Evolutionary conservation across 495 filamentous ascomycete species (phyloP).

Genomic region (Parachaetomium inaequale): DNA sequence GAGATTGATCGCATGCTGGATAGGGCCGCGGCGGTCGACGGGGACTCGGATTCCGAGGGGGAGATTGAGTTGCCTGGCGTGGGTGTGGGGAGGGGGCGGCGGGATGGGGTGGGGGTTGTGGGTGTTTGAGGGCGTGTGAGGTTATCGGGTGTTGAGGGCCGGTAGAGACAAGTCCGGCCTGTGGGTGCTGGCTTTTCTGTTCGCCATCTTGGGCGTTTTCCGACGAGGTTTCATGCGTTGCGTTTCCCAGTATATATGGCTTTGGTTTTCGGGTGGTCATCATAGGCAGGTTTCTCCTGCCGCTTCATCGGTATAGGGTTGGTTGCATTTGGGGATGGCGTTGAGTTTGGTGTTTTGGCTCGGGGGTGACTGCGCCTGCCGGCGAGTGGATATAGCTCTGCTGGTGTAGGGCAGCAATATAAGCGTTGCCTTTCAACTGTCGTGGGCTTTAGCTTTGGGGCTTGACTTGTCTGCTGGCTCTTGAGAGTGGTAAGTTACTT

Average conservation of each 20-base stretch:
- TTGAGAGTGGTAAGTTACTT: too few relatives aligned
- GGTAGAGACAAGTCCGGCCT: too few relatives aligned
- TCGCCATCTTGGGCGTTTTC: too few relatives aligned
- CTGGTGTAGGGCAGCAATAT: not conserved
- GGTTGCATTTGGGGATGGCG: not conserved
- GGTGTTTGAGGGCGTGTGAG: not conserved
- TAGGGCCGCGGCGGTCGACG: slow-evolving; percentile 35
- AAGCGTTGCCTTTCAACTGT: not conserved
- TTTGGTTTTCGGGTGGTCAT: not conserved
- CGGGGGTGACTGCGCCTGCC: not conserved
- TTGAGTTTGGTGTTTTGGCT: slow-evolving; percentile 24
- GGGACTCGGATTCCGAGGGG: slow-evolving; percentile 45
- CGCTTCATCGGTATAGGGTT: not conserved
- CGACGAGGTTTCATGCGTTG: not conserved
- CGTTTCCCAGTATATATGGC: not conserved
- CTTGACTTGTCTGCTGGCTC: too few relatives aligned
- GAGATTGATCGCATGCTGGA: slow-evolving; percentile 50
- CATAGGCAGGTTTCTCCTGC: not conserved
- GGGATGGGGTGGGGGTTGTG: slow-evolving; percentile 25
- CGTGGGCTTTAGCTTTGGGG: too few relatives aligned
- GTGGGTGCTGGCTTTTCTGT: too few relatives aligned
- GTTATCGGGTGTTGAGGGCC: not conserved
- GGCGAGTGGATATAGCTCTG: not conserved
- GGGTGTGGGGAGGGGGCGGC: slow-evolving; percentile 24
- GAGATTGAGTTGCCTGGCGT: slow-evolving; percentile 42